These are phyloP conservation scores for Magnaporthiopsis rhizophila DNA, from an alignment of 2,329 filamentous ascomycete species.

Conservation along the genomic window DNA sequence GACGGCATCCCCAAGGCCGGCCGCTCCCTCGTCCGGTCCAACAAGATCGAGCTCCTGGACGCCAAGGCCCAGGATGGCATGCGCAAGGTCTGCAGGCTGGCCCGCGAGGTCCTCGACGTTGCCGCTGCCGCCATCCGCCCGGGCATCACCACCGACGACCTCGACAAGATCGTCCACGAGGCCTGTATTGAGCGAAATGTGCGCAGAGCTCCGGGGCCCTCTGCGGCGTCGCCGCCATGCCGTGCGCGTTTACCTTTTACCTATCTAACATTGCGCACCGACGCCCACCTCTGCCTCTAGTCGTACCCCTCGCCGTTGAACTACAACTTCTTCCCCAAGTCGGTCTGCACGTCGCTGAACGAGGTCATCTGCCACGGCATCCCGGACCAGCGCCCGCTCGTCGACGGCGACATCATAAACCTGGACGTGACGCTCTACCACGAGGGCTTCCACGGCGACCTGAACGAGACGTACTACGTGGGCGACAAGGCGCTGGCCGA, in stretches of 20 bases:
- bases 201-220: conserved; percentile 25
- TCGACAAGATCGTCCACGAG: conserved; percentile 91
- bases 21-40: conserved; percentile 56
- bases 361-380: conserved; percentile 99
- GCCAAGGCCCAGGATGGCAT: conserved; percentile 77
- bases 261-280: conserved; percentile 2
- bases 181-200: conserved; percentile 90
- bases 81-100: conserved; percentile 83
- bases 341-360: conserved; percentile 91
- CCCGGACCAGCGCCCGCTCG: conserved; percentile 76
- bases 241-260: neutral
- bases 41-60: conserved; percentile 77
- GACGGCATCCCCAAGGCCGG: conserved; percentile 66
- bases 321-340: conserved; percentile 96
- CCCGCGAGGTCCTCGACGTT: conserved; percentile 87
- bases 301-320: conserved; percentile 92
- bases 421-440: conserved; percentile 94
- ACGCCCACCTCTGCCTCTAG: conserved; percentile 38
- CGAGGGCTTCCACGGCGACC: conserved; percentile 87
- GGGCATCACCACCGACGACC: conserved; percentile 92
- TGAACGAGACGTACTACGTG: conserved; percentile 99
- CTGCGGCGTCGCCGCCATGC: neutral
- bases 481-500: conserved; percentile 79
- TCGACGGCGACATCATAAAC: conserved; percentile 94
- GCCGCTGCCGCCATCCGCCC: conserved; percentile 75